These are phyloP conservation scores for Didymella pomorum DNA, from an alignment of 2,329 filamentous ascomycete genomes.

Conservation along the genomic window DNA sequence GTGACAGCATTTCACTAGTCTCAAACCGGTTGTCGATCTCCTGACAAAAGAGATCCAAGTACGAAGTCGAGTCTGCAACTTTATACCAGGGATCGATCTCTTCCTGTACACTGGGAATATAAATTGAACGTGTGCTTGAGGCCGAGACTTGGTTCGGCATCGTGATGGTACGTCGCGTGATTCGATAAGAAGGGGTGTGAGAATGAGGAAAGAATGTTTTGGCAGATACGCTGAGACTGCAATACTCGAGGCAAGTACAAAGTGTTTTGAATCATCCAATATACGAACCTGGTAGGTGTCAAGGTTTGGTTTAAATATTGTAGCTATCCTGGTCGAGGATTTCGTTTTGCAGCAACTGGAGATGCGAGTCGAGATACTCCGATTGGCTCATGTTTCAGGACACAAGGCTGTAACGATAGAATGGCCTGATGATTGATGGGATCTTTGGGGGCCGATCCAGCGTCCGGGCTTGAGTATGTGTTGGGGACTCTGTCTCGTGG, in stretches of 20 bases:
- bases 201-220: too few species aligned
- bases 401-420: slow-evolving; percentile 1
- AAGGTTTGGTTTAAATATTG: neutral
- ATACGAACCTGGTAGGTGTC: neutral
- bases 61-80: neutral
- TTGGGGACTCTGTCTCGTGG: neutral
- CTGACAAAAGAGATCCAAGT: neutral
- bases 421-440: neutral
- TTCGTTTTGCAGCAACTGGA: neutral
- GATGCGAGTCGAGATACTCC: neutral
- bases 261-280: neutral
- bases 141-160: neutral
- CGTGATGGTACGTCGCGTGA: neutral
- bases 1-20: neutral
- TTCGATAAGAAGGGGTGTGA: too few species aligned
- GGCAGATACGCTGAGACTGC: too few species aligned
- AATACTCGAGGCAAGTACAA: neutral
- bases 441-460: neutral
- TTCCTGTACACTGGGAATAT: too few species aligned
- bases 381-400: slow-evolving; percentile 4
- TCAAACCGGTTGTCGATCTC: neutral
- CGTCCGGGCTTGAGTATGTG: neutral
- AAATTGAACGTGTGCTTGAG: neutral
- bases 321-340: too few species aligned
- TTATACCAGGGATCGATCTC: neutral